A percentile compares a stretch with the other conserved stretches of the same genome.
Evolutionary conservation across 2,329 filamentous ascomycete genomes (phyloP).

Genomic region (Laburnicola sp.): DNA sequence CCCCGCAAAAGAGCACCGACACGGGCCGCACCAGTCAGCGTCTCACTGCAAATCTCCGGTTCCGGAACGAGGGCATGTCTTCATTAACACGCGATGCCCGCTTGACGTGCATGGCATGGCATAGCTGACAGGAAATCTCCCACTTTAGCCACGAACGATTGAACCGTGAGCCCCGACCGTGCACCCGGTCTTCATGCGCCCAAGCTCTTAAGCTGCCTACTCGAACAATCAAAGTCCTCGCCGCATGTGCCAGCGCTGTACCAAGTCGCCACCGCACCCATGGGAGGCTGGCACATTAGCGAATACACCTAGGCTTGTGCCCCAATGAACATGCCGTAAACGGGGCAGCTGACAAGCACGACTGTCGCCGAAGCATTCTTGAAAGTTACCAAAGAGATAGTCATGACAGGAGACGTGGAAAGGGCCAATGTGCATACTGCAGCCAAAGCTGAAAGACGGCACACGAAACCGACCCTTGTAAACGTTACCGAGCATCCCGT

Average conservation of each 20-base stretch:
- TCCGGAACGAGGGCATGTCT: background rate
- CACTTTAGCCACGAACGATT: slow-evolving; percentile 21
- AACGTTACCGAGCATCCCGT: slow-evolving; percentile 12
- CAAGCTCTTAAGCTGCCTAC: slow-evolving; percentile 14
- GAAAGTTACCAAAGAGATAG: background rate
- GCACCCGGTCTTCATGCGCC: slow-evolving; percentile 5
- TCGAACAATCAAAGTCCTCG: slow-evolving; percentile 1
- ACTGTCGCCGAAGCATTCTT: background rate
- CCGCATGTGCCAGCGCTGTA: slow-evolving; percentile 1
- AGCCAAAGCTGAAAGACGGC: slow-evolving; percentile 16
- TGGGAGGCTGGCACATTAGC: background rate
- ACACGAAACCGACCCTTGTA: slow-evolving; percentile 18
- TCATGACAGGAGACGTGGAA: background rate
- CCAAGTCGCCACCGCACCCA: slow-evolving; percentile 2
- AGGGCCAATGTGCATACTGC: background rate
- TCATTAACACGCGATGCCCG: background rate
- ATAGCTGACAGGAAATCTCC: background rate
- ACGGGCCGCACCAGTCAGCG: background rate
- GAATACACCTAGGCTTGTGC: background rate
- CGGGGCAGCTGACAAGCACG: background rate
- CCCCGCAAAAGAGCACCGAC: background rate
- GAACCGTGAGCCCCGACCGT: slow-evolving; percentile 12
- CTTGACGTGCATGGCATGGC: background rate
- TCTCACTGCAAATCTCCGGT: background rate
- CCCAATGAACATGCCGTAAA: background rate